Evolutionary conservation across 139 green algal species (phyloP).

Genomic region (Chlorella sp.): DNA sequence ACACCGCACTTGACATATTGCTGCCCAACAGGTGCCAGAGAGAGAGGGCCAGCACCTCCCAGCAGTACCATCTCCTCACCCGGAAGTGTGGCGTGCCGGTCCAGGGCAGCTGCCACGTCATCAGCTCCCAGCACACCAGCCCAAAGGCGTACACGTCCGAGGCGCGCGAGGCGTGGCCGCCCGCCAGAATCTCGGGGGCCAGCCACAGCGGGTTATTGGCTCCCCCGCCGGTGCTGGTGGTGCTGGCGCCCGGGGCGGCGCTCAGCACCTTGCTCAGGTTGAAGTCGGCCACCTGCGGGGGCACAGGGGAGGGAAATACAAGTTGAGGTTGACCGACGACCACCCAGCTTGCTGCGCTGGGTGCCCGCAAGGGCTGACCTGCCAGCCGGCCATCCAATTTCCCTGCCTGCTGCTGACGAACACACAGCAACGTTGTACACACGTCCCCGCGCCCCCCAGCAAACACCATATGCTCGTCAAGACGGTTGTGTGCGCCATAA

Average conservation of each 20-base stretch:
- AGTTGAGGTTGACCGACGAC: background rate
- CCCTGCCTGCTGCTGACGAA: background rate
- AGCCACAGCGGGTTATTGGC: background rate
- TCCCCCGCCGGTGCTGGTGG: background rate
- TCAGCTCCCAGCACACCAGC: background rate
- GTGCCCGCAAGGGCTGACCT: background rate
- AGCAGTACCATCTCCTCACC: background rate
- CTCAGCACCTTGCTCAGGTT: background rate
- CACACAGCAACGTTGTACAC: too few species aligned
- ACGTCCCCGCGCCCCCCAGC: too few species aligned
- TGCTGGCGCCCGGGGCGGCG: background rate
- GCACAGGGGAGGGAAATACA: background rate
- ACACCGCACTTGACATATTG: too few species aligned
- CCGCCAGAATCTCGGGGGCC: background rate
- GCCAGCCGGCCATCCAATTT: too few species aligned
- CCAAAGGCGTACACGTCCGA: background rate
- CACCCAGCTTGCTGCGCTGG: background rate
- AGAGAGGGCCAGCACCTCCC: background rate
- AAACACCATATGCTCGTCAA: too few species aligned
- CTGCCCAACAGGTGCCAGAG: background rate
- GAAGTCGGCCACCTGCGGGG: background rate
- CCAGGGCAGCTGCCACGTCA: background rate
- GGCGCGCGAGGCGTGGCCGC: too few species aligned
- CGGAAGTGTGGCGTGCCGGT: too few species aligned
- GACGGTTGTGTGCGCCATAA: too few species aligned